These are phyloP conservation scores for Trichoderma cornu-damae DNA, from an alignment of 2,329 filamentous ascomycete species.

Conservation along the genomic window DNA sequence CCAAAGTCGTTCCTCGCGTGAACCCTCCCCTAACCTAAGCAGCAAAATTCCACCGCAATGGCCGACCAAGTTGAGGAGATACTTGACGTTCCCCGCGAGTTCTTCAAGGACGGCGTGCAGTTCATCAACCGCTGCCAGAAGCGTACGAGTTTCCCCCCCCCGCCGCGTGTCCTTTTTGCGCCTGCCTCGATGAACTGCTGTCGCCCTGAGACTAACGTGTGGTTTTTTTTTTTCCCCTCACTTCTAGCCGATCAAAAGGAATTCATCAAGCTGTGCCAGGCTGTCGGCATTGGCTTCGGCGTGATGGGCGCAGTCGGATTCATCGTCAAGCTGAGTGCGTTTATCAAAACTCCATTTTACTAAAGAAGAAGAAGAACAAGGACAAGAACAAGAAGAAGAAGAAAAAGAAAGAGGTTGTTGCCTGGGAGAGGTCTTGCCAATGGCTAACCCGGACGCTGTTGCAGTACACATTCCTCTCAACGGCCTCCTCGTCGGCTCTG, in stretches of 20 bases:
- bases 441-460: neutral
- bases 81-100: constrained; percentile 63
- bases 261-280: constrained; percentile 46
- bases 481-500: constrained; percentile 63
- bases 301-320: constrained; percentile 68
- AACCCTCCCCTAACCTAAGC: too few relatives aligned
- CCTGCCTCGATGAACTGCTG: neutral
- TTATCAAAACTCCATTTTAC: too few relatives aligned
- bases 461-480: constrained; percentile 65
- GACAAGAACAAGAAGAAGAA: too few relatives aligned
- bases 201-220: neutral
- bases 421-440: neutral
- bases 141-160: constrained; percentile 39
- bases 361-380: too few relatives aligned
- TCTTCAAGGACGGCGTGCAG: constrained; percentile 56
- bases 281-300: constrained; percentile 64
- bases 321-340: constrained; percentile 63
- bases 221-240: neutral
- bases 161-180: neutral
- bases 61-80: constrained; percentile 66
- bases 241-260: constrained; percentile 39
- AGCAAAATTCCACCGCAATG: constrained; percentile 40
- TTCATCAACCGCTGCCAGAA: constrained; percentile 60
- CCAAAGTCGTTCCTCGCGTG: neutral
- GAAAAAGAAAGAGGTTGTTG: neutral